phyloP scores from a whole-genome alignment of 2,329 filamentous ascomycete species.

The Colletotrichum graminicola region DNA sequence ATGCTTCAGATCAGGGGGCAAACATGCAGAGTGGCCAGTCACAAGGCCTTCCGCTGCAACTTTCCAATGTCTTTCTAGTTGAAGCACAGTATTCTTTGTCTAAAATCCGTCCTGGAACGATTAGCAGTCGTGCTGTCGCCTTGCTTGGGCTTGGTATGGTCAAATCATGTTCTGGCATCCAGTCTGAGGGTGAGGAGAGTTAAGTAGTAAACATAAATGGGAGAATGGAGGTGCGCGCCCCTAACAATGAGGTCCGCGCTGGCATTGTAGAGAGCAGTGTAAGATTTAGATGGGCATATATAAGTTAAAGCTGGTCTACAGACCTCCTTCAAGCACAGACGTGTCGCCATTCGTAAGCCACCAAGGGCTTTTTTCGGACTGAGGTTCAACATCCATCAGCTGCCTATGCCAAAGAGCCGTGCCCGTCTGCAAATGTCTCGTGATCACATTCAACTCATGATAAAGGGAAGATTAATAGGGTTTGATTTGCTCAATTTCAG shows the following conservation, averaged over 20 bases:
- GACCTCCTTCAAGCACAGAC: no score
- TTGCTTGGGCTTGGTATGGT: not conserved
- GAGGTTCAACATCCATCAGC: not conserved
- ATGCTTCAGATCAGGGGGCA: not conserved
- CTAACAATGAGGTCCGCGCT: not conserved
- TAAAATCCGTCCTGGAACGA: not conserved
- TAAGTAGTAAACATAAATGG: no score
- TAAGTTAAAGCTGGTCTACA: no score
- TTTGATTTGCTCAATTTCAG: not conserved
- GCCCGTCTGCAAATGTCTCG: not conserved
- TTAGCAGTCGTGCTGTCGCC: not conserved
- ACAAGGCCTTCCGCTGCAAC: no score
- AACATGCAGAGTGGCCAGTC: no score
- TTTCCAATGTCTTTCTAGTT: no score
- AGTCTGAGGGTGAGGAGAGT: no score
- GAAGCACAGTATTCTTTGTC: not conserved
- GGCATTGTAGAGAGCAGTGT: not conserved
- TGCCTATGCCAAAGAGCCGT: not conserved
- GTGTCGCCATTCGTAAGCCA: no score
- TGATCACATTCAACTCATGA: not conserved
- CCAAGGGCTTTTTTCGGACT: no score
- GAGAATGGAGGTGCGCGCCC: not conserved
- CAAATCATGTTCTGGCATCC: not conserved
- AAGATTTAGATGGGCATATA: not conserved
- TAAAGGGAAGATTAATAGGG: not conserved